phyloP scores from a whole-genome alignment of 768 basidiomycete species.

The Suillus brevipes region DNA sequence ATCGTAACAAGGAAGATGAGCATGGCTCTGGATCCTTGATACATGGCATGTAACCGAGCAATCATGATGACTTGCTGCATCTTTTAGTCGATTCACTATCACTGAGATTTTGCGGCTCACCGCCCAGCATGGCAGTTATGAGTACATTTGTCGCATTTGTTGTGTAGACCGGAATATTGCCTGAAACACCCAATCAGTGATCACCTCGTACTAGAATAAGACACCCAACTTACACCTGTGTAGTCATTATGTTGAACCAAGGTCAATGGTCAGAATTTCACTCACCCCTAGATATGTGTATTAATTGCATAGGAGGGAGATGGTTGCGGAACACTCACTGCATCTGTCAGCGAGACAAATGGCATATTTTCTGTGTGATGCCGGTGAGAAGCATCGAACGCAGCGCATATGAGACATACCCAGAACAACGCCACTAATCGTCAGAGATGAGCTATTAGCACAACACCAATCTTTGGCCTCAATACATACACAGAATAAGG shows the following conservation, averaged over 20 bases:
- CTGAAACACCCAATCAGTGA: neutral
- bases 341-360: neutral
- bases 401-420: neutral
- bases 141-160: neutral
- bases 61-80: neutral
- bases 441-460: neutral
- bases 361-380: neutral
- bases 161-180: no score
- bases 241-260: neutral
- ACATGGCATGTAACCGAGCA: neutral
- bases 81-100: neutral
- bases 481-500: neutral
- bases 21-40: neutral
- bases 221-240: neutral
- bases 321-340: neutral
- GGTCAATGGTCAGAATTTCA: neutral
- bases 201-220: neutral
- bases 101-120: neutral
- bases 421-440: neutral
- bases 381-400: neutral
- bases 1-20: no score
- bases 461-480: neutral
- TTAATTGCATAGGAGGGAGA: neutral
- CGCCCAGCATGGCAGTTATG: neutral
- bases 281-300: neutral